Percentiles rank a stretch among this genome's conserved stretches.
These are phyloP conservation scores for Penicillium sp. DNA, from an alignment of 2,329 filamentous ascomycete genomes.

Conservation along the genomic window DNA sequence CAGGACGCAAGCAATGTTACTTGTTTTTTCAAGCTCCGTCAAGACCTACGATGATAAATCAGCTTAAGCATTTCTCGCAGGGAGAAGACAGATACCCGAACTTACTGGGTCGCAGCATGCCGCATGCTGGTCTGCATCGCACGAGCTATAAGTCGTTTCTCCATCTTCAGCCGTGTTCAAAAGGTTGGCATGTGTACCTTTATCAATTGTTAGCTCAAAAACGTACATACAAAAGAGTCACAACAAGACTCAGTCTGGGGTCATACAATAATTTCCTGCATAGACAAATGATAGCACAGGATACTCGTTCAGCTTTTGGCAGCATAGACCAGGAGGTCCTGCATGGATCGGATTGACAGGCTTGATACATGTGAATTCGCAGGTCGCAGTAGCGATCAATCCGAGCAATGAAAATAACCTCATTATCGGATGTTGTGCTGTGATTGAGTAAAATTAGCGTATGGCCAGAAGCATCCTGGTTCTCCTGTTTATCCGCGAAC, in stretches of 20 bases:
- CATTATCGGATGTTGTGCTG: neutral
- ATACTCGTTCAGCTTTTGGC: slow-evolving; percentile 2
- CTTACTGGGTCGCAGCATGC: slow-evolving; percentile 15
- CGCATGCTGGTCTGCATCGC: slow-evolving; percentile 2
- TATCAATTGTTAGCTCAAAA: neutral
- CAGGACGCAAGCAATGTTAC: slow-evolving; percentile 4
- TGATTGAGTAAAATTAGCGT: neutral
- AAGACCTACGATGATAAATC: neutral
- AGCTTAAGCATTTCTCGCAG: neutral
- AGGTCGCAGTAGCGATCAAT: neutral
- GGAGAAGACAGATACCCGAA: neutral
- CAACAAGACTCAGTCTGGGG: neutral
- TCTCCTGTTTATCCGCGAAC: neutral
- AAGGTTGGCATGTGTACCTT: slow-evolving; percentile 5
- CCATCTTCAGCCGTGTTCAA: slow-evolving; percentile 5
- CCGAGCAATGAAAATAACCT: neutral
- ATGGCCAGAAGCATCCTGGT: neutral
- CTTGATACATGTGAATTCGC: slow-evolving; percentile 8
- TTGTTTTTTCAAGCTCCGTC: slow-evolving; percentile 1
- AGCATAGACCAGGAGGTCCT: slow-evolving; percentile 5
- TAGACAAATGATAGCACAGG: slow-evolving; percentile 7
- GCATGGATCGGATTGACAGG: slow-evolving; percentile 10
- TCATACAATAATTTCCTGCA: slow-evolving; percentile 5
- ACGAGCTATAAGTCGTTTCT: slow-evolving; percentile 9
- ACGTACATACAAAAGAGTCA: neutral